Percentiles rank a stretch among this genome's conserved stretches.
These are phyloP conservation scores for Aspergillus neoniger DNA, from an alignment of 2,329 filamentous ascomycete species.

Conservation along the genomic window DNA sequence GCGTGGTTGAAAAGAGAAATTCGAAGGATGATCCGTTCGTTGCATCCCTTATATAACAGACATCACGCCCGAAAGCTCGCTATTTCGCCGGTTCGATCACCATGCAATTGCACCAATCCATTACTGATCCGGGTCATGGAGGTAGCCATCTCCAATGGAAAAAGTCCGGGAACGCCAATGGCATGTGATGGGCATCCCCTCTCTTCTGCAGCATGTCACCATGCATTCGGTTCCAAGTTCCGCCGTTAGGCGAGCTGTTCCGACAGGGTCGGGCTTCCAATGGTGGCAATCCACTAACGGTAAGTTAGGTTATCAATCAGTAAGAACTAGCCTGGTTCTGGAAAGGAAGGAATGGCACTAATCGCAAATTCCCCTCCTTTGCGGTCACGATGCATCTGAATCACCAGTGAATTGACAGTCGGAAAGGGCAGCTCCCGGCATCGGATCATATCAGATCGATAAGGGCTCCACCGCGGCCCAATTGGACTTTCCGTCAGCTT, in stretches of 20 bases:
- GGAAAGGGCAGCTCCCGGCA: slow-evolving; percentile 5
- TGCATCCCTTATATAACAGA: neutral
- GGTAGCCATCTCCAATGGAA: neutral
- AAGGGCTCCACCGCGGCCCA: neutral
- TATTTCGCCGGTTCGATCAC: neutral
- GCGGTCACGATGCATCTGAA: neutral
- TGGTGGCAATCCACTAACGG: neutral
- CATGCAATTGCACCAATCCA: neutral
- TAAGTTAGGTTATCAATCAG: neutral
- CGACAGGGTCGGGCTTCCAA: neutral
- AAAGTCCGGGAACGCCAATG: neutral
- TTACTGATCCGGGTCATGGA: neutral
- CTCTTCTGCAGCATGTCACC: neutral
- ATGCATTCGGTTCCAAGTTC: neutral
- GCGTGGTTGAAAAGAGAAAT: neutral
- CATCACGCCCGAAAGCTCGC: neutral
- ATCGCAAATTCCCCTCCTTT: neutral
- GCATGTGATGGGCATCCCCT: neutral
- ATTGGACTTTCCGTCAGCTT: neutral
- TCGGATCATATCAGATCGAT: slow-evolving; percentile 11
- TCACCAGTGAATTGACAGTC: neutral
- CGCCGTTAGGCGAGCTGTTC: neutral
- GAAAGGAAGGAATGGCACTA: neutral
- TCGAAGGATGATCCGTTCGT: neutral
- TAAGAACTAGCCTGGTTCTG: neutral